These are phyloP conservation scores for Ulmus americana DNA, from an alignment of 331 rosid genomes.

Conservation along the genomic window DNA sequence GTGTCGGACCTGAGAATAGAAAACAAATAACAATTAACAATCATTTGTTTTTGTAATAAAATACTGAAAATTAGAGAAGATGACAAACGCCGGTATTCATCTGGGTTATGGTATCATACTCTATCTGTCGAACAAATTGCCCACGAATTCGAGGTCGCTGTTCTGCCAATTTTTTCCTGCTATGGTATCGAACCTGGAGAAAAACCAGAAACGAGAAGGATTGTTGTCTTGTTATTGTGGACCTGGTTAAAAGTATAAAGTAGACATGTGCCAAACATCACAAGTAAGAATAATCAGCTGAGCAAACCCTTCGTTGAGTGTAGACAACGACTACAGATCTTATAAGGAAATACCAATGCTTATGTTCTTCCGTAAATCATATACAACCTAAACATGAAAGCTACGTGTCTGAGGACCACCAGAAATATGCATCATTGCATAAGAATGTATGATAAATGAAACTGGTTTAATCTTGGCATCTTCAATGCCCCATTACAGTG, in stretches of 20 bases:
- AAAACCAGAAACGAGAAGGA: not conserved
- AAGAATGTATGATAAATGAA: not conserved
- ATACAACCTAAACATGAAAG: too few relatives aligned
- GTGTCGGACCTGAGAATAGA: constrained; percentile 31
- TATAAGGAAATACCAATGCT: too few relatives aligned
- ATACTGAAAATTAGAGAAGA: not conserved
- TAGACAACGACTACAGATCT: too few relatives aligned
- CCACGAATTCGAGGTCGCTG: constrained; percentile 62
- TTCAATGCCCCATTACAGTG: not conserved
- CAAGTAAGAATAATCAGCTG: not conserved
- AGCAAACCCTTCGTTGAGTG: not conserved
- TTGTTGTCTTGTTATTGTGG: not conserved
- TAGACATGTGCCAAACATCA: not conserved
- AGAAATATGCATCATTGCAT: not conserved
- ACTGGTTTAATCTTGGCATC: not conserved
- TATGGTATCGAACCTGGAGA: constrained; percentile 60
- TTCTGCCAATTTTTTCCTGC: constrained; percentile 64
- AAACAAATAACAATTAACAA: constrained; percentile 7
- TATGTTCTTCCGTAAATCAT: too few relatives aligned
- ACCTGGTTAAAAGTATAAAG: not conserved
- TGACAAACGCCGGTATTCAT: not conserved
- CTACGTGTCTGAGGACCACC: not conserved
- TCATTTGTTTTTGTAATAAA: not conserved
- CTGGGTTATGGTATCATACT: constrained; percentile 29
- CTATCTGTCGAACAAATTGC: constrained; percentile 49